Conservation (phyloP, 1,284 basidiomycete genomes). For the Abortiporus biennis region DNA sequence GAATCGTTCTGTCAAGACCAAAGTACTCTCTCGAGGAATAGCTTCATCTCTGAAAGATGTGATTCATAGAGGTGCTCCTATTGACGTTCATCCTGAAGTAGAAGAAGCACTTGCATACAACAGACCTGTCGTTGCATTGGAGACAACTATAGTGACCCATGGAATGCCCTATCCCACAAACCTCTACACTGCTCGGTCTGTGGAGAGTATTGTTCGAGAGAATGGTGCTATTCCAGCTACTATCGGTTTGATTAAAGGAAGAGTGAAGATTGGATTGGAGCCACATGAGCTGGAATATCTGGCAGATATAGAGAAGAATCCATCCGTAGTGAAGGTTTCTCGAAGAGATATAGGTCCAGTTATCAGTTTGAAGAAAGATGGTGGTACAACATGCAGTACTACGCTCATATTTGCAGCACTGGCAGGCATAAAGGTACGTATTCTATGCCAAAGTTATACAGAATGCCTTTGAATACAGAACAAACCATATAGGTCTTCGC, state of each 20-base stretch:
- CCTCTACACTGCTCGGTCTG: slow-evolving; percentile 62
- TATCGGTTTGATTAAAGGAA: slow-evolving; percentile 81
- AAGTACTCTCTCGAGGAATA: too few relatives aligned
- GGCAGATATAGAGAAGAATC: slow-evolving; percentile 47
- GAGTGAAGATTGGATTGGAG: slow-evolving; percentile 82
- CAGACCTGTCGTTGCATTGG: slow-evolving; percentile 68
- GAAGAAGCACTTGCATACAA: slow-evolving; percentile 61
- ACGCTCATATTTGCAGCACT: slow-evolving; percentile 81
- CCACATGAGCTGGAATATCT: slow-evolving; percentile 64
- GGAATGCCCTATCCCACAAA: slow-evolving; percentile 84
- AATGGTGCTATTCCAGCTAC: slow-evolving; percentile 85
- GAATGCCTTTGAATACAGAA: neutral
- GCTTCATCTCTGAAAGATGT: slow-evolving; percentile 15
- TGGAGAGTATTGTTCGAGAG: slow-evolving; percentile 77
- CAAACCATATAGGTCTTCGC: slow-evolving; percentile 58
- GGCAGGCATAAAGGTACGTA: slow-evolving; percentile 71
- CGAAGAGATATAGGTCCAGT: slow-evolving; percentile 82
- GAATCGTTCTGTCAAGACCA: too few relatives aligned
- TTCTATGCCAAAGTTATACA: neutral
- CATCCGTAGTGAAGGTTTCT: slow-evolving; percentile 70
- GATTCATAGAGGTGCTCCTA: slow-evolving; percentile 18
- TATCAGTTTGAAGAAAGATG: slow-evolving; percentile 64
- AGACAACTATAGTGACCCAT: slow-evolving; percentile 90
- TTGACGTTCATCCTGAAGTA: slow-evolving; percentile 77
- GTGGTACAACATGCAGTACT: slow-evolving; percentile 89